These are phyloP conservation scores for Umbelopsis sp. DNA, from an alignment of 192 early-diverging fungal genomes.

Conservation along the genomic window DNA sequence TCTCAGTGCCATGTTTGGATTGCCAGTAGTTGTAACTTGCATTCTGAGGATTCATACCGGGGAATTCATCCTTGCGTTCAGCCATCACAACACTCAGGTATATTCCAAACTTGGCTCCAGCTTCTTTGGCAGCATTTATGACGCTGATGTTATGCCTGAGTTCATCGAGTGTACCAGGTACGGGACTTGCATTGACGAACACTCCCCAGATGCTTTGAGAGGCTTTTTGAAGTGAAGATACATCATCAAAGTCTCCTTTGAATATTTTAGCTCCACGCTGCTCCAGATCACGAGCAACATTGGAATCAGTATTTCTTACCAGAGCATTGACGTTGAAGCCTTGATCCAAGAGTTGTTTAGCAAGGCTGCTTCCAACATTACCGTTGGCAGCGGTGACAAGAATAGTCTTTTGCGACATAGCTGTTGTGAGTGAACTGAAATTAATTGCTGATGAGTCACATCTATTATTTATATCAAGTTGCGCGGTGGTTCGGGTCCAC, in stretches of 20 bases:
- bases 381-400: neutral
- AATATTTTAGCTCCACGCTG: neutral
- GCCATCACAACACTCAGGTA: neutral
- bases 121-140: neutral
- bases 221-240: neutral
- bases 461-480: too few relatives aligned
- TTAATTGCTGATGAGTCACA: too few relatives aligned
- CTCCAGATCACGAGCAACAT: neutral
- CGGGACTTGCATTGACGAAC: conserved; percentile 22
- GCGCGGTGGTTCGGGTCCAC: too few relatives aligned
- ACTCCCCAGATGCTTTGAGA: conserved; percentile 20
- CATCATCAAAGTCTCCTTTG: neutral
- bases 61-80: neutral
- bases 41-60: neutral
- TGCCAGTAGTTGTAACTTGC: neutral
- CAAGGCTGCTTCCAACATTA: neutral
- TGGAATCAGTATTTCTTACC: neutral
- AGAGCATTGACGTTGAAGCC: conserved; percentile 1
- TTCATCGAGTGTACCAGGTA: conserved; percentile 9
- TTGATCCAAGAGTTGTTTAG: neutral
- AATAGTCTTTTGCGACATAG: neutral
- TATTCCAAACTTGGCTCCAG: conserved; percentile 5
- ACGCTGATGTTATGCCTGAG: neutral
- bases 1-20: neutral
- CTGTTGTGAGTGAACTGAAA: neutral